Evolutionary conservation across 345 rosid genomes (phyloP).

Genomic region (Syzygium oleosum): DNA sequence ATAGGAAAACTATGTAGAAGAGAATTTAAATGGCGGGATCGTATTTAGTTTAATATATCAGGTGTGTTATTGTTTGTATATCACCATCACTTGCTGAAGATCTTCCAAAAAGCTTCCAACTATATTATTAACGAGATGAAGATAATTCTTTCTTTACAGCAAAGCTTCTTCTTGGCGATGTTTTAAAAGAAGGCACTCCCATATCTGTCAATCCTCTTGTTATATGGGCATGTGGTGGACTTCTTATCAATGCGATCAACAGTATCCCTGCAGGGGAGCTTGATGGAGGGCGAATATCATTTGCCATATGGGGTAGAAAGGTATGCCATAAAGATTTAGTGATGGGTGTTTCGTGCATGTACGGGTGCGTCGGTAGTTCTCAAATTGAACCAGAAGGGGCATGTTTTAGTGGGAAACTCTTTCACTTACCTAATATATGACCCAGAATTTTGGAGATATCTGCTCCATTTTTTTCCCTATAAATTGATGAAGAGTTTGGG

Average conservation of each 20-base stretch:
- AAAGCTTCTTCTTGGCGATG: conserved; percentile 80
- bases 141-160: conserved; percentile 28
- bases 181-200: conserved; percentile 77
- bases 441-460: not conserved
- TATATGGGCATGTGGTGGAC: conserved; percentile 95
- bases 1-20: not conserved
- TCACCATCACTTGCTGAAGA: not conserved
- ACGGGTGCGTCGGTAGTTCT: not conserved
- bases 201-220: conserved; percentile 80
- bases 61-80: not conserved
- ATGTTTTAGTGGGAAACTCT: not conserved
- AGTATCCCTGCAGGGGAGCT: conserved; percentile 97
- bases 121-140: not conserved
- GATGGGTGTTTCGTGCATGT: not conserved
- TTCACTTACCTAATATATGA: not conserved
- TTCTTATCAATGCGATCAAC: conserved; percentile 87
- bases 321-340: conserved; percentile 19
- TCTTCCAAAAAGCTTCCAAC: not conserved
- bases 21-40: not conserved
- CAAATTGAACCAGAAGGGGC: not conserved
- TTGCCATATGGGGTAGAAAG: conserved; percentile 96
- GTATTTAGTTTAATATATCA: not conserved
- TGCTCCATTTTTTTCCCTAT: not conserved
- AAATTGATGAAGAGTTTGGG: not conserved
- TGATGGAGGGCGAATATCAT: conserved; percentile 81